A percentile compares a stretch with the other conserved stretches of the same genome.
phyloP scores from a whole-genome alignment of 768 basidiomycete species.

The Candolleomyces aberdarensis region DNA sequence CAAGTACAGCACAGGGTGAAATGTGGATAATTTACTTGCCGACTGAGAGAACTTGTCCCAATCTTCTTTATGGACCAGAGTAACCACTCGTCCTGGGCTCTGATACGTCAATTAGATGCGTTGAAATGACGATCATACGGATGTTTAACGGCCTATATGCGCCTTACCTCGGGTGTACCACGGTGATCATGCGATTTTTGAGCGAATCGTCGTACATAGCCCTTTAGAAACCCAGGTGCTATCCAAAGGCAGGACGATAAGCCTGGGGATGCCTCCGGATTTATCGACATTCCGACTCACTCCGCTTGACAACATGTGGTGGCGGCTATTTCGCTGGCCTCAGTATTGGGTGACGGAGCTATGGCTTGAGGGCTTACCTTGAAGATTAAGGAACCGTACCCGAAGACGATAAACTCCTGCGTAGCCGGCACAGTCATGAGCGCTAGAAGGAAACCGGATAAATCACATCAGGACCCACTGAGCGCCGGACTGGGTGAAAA shows the following conservation, averaged over 20 bases:
- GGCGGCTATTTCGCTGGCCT: slow-evolving; percentile 55
- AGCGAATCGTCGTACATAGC: slow-evolving; percentile 86
- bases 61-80: slow-evolving; percentile 82
- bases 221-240: slow-evolving; percentile 86
- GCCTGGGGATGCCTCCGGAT: neutral
- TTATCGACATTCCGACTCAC: slow-evolving; percentile 29
- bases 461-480: no score
- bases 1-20: neutral
- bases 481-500: no score
- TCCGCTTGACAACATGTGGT: slow-evolving; percentile 69
- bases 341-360: neutral
- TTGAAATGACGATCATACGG: neutral
- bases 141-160: neutral
- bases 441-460: no score
- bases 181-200: slow-evolving; percentile 92
- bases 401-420: slow-evolving; percentile 69
- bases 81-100: slow-evolving; percentile 89
- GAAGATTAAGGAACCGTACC: slow-evolving; percentile 92
- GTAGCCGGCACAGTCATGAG: neutral
- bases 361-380: slow-evolving; percentile 47
- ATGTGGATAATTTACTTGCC: slow-evolving; percentile 33
- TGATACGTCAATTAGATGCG: slow-evolving; percentile 19
- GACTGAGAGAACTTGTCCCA: slow-evolving; percentile 77
- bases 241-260: neutral
- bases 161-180: slow-evolving; percentile 74